Evolutionary conservation across 2,329 filamentous ascomycete species (phyloP).

Genomic region (Aspergillus melleus): DNA sequence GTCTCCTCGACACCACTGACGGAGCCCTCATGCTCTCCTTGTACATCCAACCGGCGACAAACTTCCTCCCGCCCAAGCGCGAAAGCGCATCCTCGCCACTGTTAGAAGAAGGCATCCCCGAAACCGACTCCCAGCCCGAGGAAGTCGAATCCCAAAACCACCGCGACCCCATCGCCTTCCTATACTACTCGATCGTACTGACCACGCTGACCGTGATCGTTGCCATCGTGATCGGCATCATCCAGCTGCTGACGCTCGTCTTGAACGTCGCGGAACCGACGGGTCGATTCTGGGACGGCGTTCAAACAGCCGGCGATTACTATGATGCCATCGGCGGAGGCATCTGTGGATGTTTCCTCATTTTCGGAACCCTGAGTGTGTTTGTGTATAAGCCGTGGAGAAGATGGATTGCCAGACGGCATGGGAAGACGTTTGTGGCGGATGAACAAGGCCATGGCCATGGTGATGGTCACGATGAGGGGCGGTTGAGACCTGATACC

Average conservation of each 20-base stretch:
- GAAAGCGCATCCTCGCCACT: background rate
- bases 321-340: conserved; percentile 83
- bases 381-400: conserved; percentile 80
- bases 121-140: conserved; percentile 14
- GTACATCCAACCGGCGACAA: conserved; percentile 63
- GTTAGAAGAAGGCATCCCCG: conserved; percentile 13
- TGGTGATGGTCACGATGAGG: conserved; percentile 3
- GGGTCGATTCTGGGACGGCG: conserved; percentile 88
- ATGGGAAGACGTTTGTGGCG: conserved; percentile 21
- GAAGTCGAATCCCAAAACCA: conserved; percentile 42
- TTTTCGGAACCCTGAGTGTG: conserved; percentile 73
- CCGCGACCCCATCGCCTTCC: conserved; percentile 81
- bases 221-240: conserved; percentile 78
- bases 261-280: conserved; percentile 72
- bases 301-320: conserved; percentile 71
- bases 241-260: conserved; percentile 79
- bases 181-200: conserved; percentile 90
- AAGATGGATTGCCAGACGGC: conserved; percentile 51
- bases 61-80: conserved; percentile 36
- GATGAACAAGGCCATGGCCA: conserved; percentile 20
- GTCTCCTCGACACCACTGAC: conserved; percentile 86
- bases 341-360: conserved; percentile 81
- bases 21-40: conserved; percentile 93
- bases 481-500: conserved; percentile 7
- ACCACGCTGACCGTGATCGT: conserved; percentile 82